A percentile compares a stretch with the other conserved stretches of the same genome.
phyloP scores from a whole-genome alignment of 208 protist species.

The Trypanosomatidae sp. region DNA sequence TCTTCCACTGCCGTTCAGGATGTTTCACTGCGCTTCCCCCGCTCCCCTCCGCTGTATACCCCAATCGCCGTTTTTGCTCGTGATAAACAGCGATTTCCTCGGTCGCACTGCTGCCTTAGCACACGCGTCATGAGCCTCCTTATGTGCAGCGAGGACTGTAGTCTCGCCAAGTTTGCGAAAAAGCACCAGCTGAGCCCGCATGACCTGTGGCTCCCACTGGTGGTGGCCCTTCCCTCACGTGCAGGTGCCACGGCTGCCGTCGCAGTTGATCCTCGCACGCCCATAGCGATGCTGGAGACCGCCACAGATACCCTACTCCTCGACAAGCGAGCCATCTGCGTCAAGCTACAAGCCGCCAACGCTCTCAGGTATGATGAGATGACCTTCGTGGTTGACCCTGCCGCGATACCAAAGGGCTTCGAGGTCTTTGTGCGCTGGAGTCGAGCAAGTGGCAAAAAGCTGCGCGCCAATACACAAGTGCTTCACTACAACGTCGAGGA shows the following conservation, averaged over 20 bases:
- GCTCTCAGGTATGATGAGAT: constrained; percentile 1
- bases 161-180: constrained; percentile 34
- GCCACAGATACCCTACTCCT: constrained; percentile 20
- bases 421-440: constrained; percentile 64
- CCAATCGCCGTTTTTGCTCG: background rate
- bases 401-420: constrained; percentile 28
- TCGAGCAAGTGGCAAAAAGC: constrained; percentile 30
- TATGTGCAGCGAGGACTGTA: constrained; percentile 13
- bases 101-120: background rate
- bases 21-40: background rate
- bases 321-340: constrained; percentile 27
- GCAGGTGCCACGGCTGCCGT: constrained; percentile 28
- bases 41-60: background rate
- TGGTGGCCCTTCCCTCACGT: constrained; percentile 17
- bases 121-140: constrained; percentile 26
- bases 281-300: constrained; percentile 44
- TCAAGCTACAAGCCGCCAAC: constrained; percentile 14
- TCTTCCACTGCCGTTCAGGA: background rate
- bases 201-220: constrained; percentile 66
- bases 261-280: constrained; percentile 28
- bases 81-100: background rate
- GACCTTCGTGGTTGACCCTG: constrained; percentile 22
- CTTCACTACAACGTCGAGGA: constrained; percentile 38
- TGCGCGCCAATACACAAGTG: constrained; percentile 33
- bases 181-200: constrained; percentile 19